These are phyloP conservation scores for Dothistroma pini DNA, from an alignment of 2,329 filamentous ascomycete species.

Conservation along the genomic window DNA sequence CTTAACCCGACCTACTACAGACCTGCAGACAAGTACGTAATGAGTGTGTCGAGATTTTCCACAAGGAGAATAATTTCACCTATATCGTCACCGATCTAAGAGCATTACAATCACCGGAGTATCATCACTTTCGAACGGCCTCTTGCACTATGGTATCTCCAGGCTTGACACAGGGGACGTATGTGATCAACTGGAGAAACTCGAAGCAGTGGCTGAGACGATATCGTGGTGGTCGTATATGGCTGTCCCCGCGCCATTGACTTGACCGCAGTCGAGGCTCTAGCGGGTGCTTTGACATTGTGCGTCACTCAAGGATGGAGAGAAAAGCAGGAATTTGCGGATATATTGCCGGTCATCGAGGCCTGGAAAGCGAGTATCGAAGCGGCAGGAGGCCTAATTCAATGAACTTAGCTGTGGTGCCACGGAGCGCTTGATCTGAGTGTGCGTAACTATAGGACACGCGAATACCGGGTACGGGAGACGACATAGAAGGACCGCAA, in stretches of 20 bases:
- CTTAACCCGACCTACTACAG: neutral
- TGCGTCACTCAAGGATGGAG: neutral
- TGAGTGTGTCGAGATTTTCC: neutral
- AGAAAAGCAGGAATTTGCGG: neutral
- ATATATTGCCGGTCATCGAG: neutral
- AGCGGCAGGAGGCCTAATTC: neutral
- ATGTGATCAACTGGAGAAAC: neutral
- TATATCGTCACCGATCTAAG: neutral
- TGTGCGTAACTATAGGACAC: too few relatives aligned
- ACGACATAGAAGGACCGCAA: too few relatives aligned
- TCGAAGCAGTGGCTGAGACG: neutral
- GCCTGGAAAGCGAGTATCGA: neutral
- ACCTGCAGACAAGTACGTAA: neutral
- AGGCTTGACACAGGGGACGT: neutral
- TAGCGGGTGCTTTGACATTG: neutral
- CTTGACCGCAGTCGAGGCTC: too few relatives aligned
- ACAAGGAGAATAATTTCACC: neutral
- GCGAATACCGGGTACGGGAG: too few relatives aligned
- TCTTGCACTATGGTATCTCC: too few relatives aligned
- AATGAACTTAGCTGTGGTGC: neutral
- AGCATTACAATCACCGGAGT: neutral
- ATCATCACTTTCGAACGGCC: neutral
- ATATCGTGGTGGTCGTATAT: too few relatives aligned
- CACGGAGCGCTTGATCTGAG: too few relatives aligned
- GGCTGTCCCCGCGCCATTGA: too few relatives aligned